Conservation (phyloP, 257 asterid genomes). For the Ballota nigra region DNA sequence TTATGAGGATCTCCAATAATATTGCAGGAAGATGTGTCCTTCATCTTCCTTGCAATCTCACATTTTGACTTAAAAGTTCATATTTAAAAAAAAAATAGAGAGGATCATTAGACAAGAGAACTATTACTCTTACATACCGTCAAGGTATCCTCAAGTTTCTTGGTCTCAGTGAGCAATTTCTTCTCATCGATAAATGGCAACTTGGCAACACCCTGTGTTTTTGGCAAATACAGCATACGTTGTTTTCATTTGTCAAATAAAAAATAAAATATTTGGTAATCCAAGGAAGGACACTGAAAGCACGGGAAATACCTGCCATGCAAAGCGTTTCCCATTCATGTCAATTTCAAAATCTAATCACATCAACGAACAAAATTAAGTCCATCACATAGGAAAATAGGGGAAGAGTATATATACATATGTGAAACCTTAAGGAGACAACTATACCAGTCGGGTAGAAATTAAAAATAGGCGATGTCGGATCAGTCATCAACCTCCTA, state of each 20-base stretch:
- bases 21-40: background rate
- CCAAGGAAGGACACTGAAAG: constrained; percentile 14
- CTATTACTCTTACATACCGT: constrained; percentile 55
- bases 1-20: constrained; percentile 3
- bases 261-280: constrained; percentile 6
- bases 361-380: constrained; percentile 18
- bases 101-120: background rate
- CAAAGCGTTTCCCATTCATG: constrained; percentile 96
- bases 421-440: constrained; percentile 6
- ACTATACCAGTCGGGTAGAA: constrained; percentile 80
- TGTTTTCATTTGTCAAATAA: constrained; percentile 8
- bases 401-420: background rate
- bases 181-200: constrained; percentile 96
- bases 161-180: constrained; percentile 81
- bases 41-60: background rate
- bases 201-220: constrained; percentile 73
- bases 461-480: constrained; percentile 71
- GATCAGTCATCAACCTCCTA: constrained; percentile 84
- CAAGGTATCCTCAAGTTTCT: constrained; percentile 76
- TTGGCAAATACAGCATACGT: constrained; percentile 26
- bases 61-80: background rate
- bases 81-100: background rate
- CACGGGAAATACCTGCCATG: constrained; percentile 77
- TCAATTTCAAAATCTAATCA: constrained; percentile 81
- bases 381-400: background rate